Percentiles rank a stretch among this genome's conserved stretches.
phyloP scores from a whole-genome alignment of 257 asterid genomes.

The Leonotis leonurus region DNA sequence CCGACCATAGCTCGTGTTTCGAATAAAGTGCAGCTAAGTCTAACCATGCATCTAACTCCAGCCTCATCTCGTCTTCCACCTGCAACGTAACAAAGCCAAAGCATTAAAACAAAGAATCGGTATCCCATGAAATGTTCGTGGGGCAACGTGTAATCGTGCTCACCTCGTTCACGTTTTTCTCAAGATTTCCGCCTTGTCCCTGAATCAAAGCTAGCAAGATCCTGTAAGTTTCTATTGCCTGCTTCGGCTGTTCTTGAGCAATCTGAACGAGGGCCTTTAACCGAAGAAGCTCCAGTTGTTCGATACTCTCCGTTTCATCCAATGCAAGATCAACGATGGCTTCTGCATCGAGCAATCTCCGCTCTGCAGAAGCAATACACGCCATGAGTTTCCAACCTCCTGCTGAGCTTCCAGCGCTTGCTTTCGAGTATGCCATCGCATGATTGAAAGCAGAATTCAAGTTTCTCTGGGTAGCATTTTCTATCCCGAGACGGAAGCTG shows the following conservation, averaged over 20 bases:
- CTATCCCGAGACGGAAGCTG: conserved; percentile 48
- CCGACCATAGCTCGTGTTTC: conserved; percentile 52
- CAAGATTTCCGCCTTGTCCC: conserved; percentile 34
- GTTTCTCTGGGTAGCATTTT: conserved; percentile 67
- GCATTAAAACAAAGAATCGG: neutral
- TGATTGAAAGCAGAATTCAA: conserved; percentile 50
- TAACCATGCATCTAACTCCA: conserved; percentile 75
- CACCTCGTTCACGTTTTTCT: conserved; percentile 30
- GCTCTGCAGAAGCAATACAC: conserved; percentile 73
- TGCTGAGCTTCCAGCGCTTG: conserved; percentile 45
- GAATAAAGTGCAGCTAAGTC: conserved; percentile 79
- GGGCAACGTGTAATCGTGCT: neutral
- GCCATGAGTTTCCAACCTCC: conserved; percentile 75
- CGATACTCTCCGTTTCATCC: conserved; percentile 59
- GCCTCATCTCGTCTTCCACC: conserved; percentile 31
- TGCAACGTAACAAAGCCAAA: conserved; percentile 10
- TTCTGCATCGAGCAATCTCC: conserved; percentile 60
- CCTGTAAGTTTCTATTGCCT: conserved; percentile 72
- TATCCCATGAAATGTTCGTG: neutral
- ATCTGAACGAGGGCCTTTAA: conserved; percentile 70
- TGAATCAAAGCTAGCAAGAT: conserved; percentile 60
- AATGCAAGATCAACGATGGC: conserved; percentile 68
- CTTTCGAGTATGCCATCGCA: conserved; percentile 45
- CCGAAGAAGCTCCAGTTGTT: conserved; percentile 64
- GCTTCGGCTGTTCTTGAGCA: conserved; percentile 65